Evolutionary conservation across 1,284 basidiomycete genomes (phyloP), one percentile per base, ranked within the genome.

Genomic region (Apiotrichum siamense): DNA sequence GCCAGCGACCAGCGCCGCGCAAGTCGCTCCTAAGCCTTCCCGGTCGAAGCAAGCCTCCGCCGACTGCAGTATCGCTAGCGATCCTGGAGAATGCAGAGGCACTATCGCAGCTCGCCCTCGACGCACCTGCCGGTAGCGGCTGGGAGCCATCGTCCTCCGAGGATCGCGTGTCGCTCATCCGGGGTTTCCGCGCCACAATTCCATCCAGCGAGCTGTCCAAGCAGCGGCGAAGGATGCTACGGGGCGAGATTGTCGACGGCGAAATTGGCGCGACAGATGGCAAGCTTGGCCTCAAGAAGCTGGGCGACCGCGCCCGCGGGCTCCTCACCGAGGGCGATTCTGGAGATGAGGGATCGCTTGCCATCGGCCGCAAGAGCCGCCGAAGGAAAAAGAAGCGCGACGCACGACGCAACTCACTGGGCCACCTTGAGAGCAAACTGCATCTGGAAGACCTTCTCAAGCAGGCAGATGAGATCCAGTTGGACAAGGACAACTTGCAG

Each of bases 121-220:
- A 86, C 10, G 81, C 80, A 33, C 81, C 23, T 12, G n/a, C n/a
- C n/a, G n/a, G n/a, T n/a, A 21, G 17, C 26, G 29, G 6, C 4
- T 32, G 41, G 41, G 25, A 17, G 80, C 80, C 36, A 77, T 81
- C 23, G 81, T 81, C 7, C 78, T 79, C 27, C 18, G 27, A 18
- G 44, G 51, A 44, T 24, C 24, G 59, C 64, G 55, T 57, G 7
- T 51, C 49, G 6, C 77, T 96, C 25, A 77, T 92, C 36, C 81
- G 85, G 38, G 91, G 91, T 0, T 96, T 94, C 73, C 85, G 87
- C 60, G 91, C 91, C 26, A 94, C 91, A 2, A 86, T 93, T 44
- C 91, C 91, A 10, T 88, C 85, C 64, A 82, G 89, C 26, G 85
- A 90, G 64, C 79, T 83, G 62, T 80, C 86, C 47, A 84, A 86